Evolutionary conservation across 805 yeast genomes (phyloP), one percentile per base, ranked within the genome.

Genomic region (Yarrowia porcina): DNA sequence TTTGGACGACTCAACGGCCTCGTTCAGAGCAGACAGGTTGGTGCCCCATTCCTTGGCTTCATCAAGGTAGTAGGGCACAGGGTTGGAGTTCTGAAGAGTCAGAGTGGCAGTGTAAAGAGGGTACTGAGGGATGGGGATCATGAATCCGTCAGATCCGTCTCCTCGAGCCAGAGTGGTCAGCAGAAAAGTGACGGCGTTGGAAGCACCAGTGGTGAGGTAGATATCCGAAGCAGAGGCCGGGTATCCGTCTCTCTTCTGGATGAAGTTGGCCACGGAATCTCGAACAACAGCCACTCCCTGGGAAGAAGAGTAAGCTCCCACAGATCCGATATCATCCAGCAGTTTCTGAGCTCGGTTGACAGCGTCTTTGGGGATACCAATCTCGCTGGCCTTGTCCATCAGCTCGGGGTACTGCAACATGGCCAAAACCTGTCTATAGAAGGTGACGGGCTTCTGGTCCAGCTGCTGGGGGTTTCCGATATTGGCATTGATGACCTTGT

Each of bases 391-490:
- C 64, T 70, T 75, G 3, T 80, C 66, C 44, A 92, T 69, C 59
- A 92, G 74, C 30, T 80, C 82, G 0, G 99, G 98, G 73, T 89
- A 88, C 76, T 94, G 97, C 68, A 93, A 76, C 45, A 92, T 74
- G 0, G 97, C 83, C 65, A 93, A 77, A 4, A 92, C 96, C 73
- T 92, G 96, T 69, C 99, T 83, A 75, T 90, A 92, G 79, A 94
- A 94, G n/a, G 96, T 89, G 69, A 94, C 79, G 0, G 99, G 99
- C 70, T 86, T 82, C 75, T 94, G 99, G 68, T 90, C 93, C 72
- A 94, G 80, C 73, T 93, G 98, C 75, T 94, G 99, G 1, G 99
- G 99, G 73, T 94, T 94, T 30, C 99, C 99, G 66, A 94, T 94
- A 73, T 94, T 94, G 66, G 97, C 94, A 70, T 84, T 86, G 72